Conservation (phyloP, 2,329 filamentous ascomycete species). For the Intubia oerlemansii region DNA sequence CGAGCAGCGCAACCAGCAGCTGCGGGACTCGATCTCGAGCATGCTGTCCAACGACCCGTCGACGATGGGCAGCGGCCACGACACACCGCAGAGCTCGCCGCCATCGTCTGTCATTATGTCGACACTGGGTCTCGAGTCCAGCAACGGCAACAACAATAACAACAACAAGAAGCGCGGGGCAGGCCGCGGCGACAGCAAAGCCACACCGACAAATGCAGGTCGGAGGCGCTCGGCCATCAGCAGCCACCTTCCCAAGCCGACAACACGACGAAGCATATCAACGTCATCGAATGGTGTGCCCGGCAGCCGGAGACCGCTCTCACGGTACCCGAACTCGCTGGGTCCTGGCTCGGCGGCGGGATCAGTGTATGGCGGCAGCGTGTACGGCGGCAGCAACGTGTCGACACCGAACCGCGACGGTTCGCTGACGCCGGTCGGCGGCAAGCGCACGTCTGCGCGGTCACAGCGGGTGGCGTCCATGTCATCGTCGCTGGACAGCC, state of each 20-base stretch:
- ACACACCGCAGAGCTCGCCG: slow-evolving; percentile 47
- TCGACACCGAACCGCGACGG: slow-evolving; percentile 17
- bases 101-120: slow-evolving; percentile 41
- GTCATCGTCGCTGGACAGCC: slow-evolving; percentile 29
- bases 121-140: slow-evolving; percentile 21
- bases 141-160: slow-evolving; percentile 17
- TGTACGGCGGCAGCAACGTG: background rate
- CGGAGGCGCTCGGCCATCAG: slow-evolving; percentile 24
- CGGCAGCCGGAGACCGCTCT: slow-evolving; percentile 17
- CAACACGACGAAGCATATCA: slow-evolving; percentile 24
- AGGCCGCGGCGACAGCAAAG: slow-evolving; percentile 5
- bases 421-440: slow-evolving; percentile 27
- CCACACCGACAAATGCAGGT: slow-evolving; percentile 20
- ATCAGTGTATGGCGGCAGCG: too few species aligned
- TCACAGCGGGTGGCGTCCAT: too few species aligned
- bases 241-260: slow-evolving; percentile 23
- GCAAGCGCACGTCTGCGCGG: slow-evolving; percentile 11
- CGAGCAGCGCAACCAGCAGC: slow-evolving; percentile 40
- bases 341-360: background rate
- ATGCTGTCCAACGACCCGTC: slow-evolving; percentile 71
- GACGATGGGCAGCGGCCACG: slow-evolving; percentile 43
- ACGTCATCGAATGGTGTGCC: slow-evolving; percentile 20
- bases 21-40: slow-evolving; percentile 83
- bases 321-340: slow-evolving; percentile 9
- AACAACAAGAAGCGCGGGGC: too few species aligned